A percentile compares a stretch with the other conserved stretches of the same genome.
Evolutionary conservation across 257 asterid species (phyloP).

Genomic region (Solanum microdontum): DNA sequence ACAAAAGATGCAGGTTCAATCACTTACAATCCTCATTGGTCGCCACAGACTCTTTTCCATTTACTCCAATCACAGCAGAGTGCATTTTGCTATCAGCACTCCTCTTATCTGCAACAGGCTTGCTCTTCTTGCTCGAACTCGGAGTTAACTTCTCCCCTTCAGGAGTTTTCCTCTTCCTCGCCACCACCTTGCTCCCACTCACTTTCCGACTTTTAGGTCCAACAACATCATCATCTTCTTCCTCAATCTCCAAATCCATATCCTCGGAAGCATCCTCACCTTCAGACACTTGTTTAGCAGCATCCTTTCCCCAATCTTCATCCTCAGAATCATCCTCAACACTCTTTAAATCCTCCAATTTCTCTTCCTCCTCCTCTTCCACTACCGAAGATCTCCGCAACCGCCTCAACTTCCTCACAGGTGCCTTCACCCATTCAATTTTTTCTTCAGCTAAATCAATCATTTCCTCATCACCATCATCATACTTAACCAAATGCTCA

Average conservation of each 20-base stretch:
- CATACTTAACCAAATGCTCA: constrained; percentile 75
- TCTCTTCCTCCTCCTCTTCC: constrained; percentile 26
- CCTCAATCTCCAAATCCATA: constrained; percentile 56
- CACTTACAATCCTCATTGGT: constrained; percentile 44
- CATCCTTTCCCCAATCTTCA: constrained; percentile 62
- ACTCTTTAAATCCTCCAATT: constrained; percentile 16
- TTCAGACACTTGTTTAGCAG: constrained; percentile 27
- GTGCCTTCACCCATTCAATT: constrained; percentile 49
- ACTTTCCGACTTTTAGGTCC: constrained; percentile 3
- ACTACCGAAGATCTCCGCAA: constrained; percentile 30
- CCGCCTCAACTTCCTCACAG: constrained; percentile 49
- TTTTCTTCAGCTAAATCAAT: constrained; percentile 46
- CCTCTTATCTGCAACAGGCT: constrained; percentile 19
- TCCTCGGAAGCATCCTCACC: constrained; percentile 43
- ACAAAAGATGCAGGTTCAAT: neutral
- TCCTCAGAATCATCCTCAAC: constrained; percentile 48
- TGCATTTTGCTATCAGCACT: constrained; percentile 15
- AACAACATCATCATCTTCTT: constrained; percentile 2
- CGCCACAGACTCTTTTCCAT: constrained; percentile 13
- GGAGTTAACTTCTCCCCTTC: constrained; percentile 21
- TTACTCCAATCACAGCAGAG: constrained; percentile 13
- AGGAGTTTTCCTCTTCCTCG: constrained; percentile 32
- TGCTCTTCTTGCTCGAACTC: constrained; percentile 41
- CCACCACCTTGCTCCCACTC: constrained; percentile 11
- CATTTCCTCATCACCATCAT: constrained; percentile 75